Base-by-base conservation (phyloP, 179 eudicot genomes). In the Actinidia arguta region DNA sequence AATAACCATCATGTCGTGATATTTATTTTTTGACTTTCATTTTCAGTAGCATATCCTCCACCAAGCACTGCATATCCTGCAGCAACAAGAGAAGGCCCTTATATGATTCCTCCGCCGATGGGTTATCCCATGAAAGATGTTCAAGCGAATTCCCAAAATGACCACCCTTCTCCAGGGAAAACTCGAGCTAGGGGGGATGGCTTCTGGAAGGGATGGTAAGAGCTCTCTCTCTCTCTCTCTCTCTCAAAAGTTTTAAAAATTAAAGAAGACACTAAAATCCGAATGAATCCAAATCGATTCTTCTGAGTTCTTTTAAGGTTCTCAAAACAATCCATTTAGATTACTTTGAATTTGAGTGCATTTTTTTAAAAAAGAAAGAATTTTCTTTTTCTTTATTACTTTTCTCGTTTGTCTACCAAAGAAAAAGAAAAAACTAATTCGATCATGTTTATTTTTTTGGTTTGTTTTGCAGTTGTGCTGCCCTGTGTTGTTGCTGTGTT, bases 131-230 rank as follows among this genome's bases (percentile, higher is more conserved):
- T 27, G 46, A 78, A 27, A 78, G 81, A 48, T 67, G 46, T 9
- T 16, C 72, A 62, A 25, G 9, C 72, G 24, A 44, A 47, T 7
- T 6, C 58, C 24, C 56, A n/a, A 1, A 22, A 48, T 31, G 8
- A 22, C 25, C 51, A 14, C 3, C 81, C 54, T 42, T 1, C 48
- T 44, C 22, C 55, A 1, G 56, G 20, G 27, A 42, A 62, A 50
- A 78, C 81, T 36, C 9, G 20, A 59, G 14, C 81, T 22, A 78
- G 81, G 61, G 81, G 81, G 8, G 74, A 78, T 12, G 81, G 81
- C 81, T 78, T 78, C 74, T 78, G 81, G 81, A 78, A 78, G 47
- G 81, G 81, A 64, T 78, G 81, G 81, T 78, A n/a, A 78, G 73
- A 13, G 22, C 77, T 18, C 47, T 13, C 73, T 17, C 73, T 61